A percentile compares a stretch with the other conserved stretches of the same genome.
These are phyloP conservation scores for Verticillium albo-atrum DNA, from an alignment of 2,329 filamentous ascomycete genomes.

Conservation along the genomic window DNA sequence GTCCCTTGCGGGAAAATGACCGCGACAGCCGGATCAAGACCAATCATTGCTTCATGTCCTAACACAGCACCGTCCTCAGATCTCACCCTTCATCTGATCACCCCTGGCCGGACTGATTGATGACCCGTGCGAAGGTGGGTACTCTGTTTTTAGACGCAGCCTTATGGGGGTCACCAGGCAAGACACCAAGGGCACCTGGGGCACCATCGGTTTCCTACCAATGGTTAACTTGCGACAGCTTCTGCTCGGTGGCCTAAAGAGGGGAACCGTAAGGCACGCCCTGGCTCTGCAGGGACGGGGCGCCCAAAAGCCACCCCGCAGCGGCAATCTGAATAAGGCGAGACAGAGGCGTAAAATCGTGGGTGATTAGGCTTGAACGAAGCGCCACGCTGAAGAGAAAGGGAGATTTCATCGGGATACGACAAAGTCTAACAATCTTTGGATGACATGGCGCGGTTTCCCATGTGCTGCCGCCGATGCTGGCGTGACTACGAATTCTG, in stretches of 20 bases:
- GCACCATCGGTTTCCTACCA: background rate
- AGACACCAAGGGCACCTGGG: background rate
- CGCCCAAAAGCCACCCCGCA: background rate
- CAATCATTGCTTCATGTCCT: no score
- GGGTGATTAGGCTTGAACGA: background rate
- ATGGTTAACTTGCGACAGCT: background rate
- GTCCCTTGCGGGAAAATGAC: no score
- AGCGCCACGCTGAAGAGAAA: background rate
- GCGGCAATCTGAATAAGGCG: background rate
- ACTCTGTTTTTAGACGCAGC: background rate
- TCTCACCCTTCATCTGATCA: background rate
- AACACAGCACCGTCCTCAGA: no score
- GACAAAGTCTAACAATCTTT: background rate
- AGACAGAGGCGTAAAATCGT: background rate
- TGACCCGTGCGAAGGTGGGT: background rate
- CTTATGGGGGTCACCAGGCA: background rate
- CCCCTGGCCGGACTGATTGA: background rate
- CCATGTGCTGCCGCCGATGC: background rate
- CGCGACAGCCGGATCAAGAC: no score
- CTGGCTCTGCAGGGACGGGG: background rate
- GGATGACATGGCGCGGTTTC: background rate
- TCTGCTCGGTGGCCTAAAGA: background rate
- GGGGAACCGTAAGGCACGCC: background rate
- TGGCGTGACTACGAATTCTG: background rate
- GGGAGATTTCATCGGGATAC: background rate